Base-by-base conservation (phyloP, 108 stramenopile genomes). In the Bacterosira constricta region DNA sequence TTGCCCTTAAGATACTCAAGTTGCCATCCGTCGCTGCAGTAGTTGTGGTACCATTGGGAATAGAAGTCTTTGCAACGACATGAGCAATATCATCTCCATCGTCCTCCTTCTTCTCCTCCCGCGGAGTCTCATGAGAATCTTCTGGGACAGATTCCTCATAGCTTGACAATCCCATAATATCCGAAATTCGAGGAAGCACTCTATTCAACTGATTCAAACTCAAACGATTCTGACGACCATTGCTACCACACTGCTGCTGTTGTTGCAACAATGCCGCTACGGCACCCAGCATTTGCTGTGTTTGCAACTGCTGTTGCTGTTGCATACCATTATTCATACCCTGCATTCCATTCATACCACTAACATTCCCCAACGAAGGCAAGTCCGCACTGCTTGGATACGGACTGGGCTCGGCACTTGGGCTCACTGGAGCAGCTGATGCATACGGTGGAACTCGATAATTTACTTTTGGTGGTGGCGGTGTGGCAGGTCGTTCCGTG, bases 321-420 rank as follows among this genome's bases (percentile, higher is more conserved):
- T 17, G 10, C 13, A 31, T 17, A 12, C 12, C 27, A 15, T 54
- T 31, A 34, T n/a, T 34, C 9, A 34, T 12, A 17, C 64, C 23
- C 13, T 59, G 68, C 34, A 63, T 61, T 31, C 53, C 39, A 45
- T 73, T 38, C 6, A 75, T 26, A 3, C 15, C n/a, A 50, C 13
- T 52, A 13, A 10, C 26, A 39, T 71, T 20, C 44, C 53, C 61
- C 25, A 44, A 41, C 12, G 60, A 39, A 5, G 50, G 7, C 44
- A 84, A 42, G 41, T 85, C 73, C n/a, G 60, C 37, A 36, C 49
- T 52, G 12, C 81, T 61, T 17, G 71, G 72, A 53, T 63, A 59
- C 7, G 87, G 92, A 80, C 86, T 88, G 2, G 88, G 88, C 55
- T 90, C 93, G 7, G 90, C 93, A 38, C 88, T 90, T 31, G 93